Evolutionary conservation across 345 rosid genomes (phyloP).

Genomic region (Populus tremula): DNA sequence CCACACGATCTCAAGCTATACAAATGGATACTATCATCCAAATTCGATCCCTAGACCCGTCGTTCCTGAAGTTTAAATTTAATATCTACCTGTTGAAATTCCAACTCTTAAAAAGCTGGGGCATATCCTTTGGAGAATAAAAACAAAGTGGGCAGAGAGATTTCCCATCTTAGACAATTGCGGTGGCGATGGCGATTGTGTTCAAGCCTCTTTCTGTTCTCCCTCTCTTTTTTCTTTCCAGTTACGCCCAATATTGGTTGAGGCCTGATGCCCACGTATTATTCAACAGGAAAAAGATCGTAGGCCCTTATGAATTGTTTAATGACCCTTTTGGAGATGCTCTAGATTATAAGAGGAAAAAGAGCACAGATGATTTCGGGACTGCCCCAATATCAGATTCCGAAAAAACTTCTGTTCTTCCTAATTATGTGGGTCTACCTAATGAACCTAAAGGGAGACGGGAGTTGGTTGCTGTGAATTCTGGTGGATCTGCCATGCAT

Average conservation of each 20-base stretch:
- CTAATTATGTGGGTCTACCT: not conserved
- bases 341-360: not conserved
- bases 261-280: not conserved
- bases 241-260: not conserved
- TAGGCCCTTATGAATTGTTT: conserved; percentile 26
- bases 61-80: too few relatives aligned
- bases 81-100: not conserved
- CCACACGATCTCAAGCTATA: not conserved
- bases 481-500: conserved; percentile 93
- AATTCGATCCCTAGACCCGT: not conserved
- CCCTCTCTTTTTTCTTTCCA: conserved; percentile 24
- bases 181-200: not conserved
- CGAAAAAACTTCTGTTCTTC: not conserved
- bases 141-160: too few relatives aligned
- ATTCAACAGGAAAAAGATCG: not conserved
- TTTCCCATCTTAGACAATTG: too few relatives aligned
- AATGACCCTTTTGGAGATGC: conserved; percentile 31
- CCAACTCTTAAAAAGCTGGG: not conserved
- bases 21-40: not conserved
- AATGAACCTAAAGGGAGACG: conserved; percentile 47
- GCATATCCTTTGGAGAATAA: too few relatives aligned
- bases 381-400: not conserved
- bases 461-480: conserved; percentile 48
- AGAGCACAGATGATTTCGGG: conserved; percentile 10
- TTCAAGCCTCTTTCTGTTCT: conserved; percentile 8